Conservation (phyloP, 345 rosid species). For the Fremontodendron californicum region DNA sequence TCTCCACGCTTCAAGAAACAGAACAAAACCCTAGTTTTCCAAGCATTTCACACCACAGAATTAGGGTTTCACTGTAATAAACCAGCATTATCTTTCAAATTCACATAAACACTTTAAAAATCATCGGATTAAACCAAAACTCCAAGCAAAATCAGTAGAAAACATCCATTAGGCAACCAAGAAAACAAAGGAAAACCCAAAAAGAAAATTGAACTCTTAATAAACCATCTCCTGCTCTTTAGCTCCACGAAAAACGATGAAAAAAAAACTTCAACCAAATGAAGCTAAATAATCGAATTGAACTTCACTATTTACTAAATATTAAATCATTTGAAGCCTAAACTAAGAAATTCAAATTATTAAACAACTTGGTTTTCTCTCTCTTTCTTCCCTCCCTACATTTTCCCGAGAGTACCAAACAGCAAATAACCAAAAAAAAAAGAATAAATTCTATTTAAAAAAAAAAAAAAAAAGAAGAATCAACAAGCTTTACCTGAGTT, state of each 20-base stretch:
- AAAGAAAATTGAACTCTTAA: neutral
- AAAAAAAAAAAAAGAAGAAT: neutral
- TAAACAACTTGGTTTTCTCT: neutral
- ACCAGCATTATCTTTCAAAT: conserved; percentile 11
- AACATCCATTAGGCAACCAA: neutral
- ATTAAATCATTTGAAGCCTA: neutral
- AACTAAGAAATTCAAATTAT: conserved; percentile 6
- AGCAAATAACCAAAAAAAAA: neutral
- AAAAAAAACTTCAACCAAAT: conserved; percentile 3
- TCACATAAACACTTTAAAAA: conserved; percentile 7
- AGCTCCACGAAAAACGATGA: conserved; percentile 7
- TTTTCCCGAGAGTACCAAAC: conserved; percentile 16
- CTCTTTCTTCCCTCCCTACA: neutral
- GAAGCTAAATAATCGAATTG: conserved; percentile 12
- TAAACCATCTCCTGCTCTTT: neutral
- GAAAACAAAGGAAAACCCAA: neutral
- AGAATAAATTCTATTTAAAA: conserved; percentile 12
- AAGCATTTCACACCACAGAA: conserved; percentile 20
- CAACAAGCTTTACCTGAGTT: conserved; percentile 24
- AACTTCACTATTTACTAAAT: neutral
- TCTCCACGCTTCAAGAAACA: conserved; percentile 18
- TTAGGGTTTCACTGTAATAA: conserved; percentile 35
- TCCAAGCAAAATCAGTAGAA: neutral
- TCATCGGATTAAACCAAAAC: neutral
- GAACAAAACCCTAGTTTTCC: conserved; percentile 15